These are phyloP conservation scores for Pseudonitzschia delicatissima DNA, from an alignment of 108 stramenopile genomes.

Conservation along the genomic window DNA sequence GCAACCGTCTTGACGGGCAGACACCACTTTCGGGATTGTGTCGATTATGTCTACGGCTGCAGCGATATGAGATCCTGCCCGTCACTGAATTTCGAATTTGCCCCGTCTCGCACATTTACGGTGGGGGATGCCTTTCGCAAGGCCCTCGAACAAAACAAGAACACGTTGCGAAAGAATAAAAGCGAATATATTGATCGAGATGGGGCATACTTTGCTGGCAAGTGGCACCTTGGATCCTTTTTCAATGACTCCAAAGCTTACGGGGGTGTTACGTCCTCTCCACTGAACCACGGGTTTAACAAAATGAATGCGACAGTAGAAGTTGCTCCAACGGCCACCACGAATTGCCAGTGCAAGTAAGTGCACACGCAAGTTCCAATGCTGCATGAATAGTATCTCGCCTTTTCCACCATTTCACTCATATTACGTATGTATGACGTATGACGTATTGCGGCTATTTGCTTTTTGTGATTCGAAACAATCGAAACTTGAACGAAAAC, in stretches of 20 bases:
- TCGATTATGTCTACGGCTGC: conserved; percentile 39
- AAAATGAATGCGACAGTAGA: conserved; percentile 35
- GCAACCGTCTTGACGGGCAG: conserved; percentile 39
- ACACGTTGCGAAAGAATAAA: no score
- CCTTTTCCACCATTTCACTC: no score
- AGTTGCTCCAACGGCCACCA: conserved; percentile 33
- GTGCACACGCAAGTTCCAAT: no score
- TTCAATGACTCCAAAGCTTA: conserved; percentile 32
- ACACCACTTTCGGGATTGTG: conserved; percentile 42
- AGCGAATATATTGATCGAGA: conserved; percentile 14
- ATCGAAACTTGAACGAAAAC: no score
- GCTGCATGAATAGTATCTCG: no score
- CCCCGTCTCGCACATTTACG: conserved; percentile 29
- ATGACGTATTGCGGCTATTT: no score
- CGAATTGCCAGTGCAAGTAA: conserved; percentile 37
- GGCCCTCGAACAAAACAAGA: conserved; percentile 1
- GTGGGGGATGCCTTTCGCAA: conserved; percentile 28
- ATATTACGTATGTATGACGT: no score
- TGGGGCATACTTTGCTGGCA: conserved; percentile 28
- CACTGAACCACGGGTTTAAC: conserved; percentile 28
- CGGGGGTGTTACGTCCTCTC: conserved; percentile 25
- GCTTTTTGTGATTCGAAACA: no score
- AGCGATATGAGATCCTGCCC: conserved; percentile 21
- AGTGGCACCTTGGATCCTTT: conserved; percentile 37
- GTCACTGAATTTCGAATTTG: conserved; percentile 27